Percentiles rank a stretch among this genome's conserved stretches.
Evolutionary conservation across 2,329 filamentous ascomycete genomes (phyloP).

Genomic region (Xylaria digitata): DNA sequence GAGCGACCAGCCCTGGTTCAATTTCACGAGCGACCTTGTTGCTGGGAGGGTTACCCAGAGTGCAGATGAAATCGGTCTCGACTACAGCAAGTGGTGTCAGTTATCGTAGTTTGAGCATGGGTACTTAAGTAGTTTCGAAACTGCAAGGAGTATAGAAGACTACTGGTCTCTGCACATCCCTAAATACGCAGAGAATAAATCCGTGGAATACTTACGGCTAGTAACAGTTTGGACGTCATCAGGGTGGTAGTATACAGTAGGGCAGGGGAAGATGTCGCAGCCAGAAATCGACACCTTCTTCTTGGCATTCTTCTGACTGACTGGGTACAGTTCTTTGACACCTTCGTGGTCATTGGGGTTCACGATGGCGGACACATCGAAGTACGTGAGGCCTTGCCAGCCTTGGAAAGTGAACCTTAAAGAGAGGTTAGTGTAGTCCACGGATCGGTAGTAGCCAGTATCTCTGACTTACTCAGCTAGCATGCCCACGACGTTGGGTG

Average conservation of each 20-base stretch:
- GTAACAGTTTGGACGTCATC: conserved; percentile 68
- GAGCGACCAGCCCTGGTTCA: conserved; percentile 44
- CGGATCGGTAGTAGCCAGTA: not conserved
- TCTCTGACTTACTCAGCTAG: conserved; percentile 56
- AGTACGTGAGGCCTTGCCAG: conserved; percentile 63
- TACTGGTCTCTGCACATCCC: too few relatives aligned
- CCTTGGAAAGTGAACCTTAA: conserved; percentile 57
- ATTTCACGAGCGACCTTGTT: conserved; percentile 41
- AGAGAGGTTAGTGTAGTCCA: conserved; percentile 5
- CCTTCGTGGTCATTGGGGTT: conserved; percentile 61
- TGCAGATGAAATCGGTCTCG: conserved; percentile 63
- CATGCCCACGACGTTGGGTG: conserved; percentile 59
- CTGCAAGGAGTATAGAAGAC: too few relatives aligned
- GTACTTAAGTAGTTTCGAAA: too few relatives aligned
- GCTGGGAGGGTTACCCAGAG: conserved; percentile 55
- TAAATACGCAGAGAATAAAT: too few relatives aligned
- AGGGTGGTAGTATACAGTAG: conserved; percentile 63
- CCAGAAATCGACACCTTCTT: conserved; percentile 56
- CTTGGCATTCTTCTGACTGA: conserved; percentile 37
- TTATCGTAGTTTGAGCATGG: not conserved
- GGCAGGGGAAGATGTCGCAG: conserved; percentile 64
- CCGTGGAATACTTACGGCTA: conserved; percentile 47
- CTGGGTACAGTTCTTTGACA: conserved; percentile 67
- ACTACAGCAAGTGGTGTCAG: not conserved
- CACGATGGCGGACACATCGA: conserved; percentile 70